These are phyloP conservation scores for Wickerhamomyces rabaulensis DNA, from an alignment of 805 yeast genomes.

Conservation along the genomic window DNA sequence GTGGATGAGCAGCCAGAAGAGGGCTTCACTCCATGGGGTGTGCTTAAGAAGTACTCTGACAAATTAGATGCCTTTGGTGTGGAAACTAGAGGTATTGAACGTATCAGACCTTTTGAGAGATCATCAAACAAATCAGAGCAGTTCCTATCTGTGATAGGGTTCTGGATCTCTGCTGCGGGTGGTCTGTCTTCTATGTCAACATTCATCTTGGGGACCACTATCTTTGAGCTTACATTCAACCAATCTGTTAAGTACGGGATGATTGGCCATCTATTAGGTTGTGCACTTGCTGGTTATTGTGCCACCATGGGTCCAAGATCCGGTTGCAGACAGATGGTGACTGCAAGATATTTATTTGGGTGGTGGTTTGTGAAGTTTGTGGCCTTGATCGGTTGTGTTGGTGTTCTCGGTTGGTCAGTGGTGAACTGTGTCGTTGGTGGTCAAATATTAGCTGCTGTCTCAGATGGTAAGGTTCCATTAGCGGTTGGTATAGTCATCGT, in stretches of 20 bases:
- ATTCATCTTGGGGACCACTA: conserved; percentile 67
- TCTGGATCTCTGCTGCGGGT: conserved; percentile 85
- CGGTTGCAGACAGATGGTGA: conserved; percentile 85
- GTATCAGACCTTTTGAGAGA: conserved; percentile 64
- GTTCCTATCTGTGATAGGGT: conserved; percentile 50
- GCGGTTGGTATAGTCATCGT: conserved; percentile 73
- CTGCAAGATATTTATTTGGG: conserved; percentile 76
- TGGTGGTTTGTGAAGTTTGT: conserved; percentile 80
- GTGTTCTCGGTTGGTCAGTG: conserved; percentile 90
- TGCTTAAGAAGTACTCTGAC: conserved; percentile 30
- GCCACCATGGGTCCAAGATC: conserved; percentile 86
- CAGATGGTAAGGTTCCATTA: conserved; percentile 61
- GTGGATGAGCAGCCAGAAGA: conserved; percentile 1
- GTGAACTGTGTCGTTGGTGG: conserved; percentile 90
- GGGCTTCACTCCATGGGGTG: conserved; percentile 17
- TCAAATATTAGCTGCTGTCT: conserved; percentile 63
- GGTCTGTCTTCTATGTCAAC: conserved; percentile 89
- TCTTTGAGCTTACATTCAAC: conserved; percentile 63
- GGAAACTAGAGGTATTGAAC: conserved; percentile 75
- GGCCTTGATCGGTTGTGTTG: conserved; percentile 64
- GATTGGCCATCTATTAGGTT: conserved; percentile 61
- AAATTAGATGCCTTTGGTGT: conserved; percentile 55
- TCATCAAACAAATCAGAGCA: conserved; percentile 32
- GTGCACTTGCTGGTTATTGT: conserved; percentile 76
- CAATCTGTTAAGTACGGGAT: conserved; percentile 61